Evolutionary conservation across 345 rosid genomes (phyloP), one percentile per base, ranked within the genome.

Genomic region (Pistacia vera): DNA sequence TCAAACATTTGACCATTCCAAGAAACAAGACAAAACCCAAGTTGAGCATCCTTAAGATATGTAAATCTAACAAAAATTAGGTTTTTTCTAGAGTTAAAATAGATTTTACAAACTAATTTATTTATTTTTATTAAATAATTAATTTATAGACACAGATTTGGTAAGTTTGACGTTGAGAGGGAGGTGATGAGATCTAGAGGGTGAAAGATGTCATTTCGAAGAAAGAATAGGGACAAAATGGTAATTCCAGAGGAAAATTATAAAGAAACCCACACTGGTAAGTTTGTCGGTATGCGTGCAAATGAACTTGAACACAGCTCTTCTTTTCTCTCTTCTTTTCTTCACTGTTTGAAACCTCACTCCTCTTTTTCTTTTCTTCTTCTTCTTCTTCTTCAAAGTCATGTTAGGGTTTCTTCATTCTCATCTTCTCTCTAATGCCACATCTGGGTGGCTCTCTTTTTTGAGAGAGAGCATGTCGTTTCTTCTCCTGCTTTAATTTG

Each of bases 221-320:
- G 11, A 28, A 84, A 68, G 4, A 56, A 61, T 52, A 83, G 90
- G 94, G 95, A 79, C 66, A 85, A 35, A 0, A 33, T 66, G 49
- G 98, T 91, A 85, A 94, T 86, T 84, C 80, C 76, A 28, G 41
- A 10, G 33, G 70, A 56, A 77, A 30, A 28, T 46, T 72, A 61
- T 73, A 82, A 78, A 75, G 30, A 62, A 67, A 51, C 75, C 81
- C 36, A 69, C 64, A 73, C 83, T 71, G 70, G 76, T 79, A 79
- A 72, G 82, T 81, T 88, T 90, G 93, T 91, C 95, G 94, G 91
- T 70, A 72, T 89, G 93, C 92, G 97, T 93, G 91, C 90, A 84
- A 83, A 81, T 81, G 83, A 86, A 80, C 33, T 63, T 68, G 25
- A 52, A 22, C 48, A 18, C 83, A 77, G 54, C 78, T 72, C 80